Percentiles rank a stretch among this genome's conserved stretches.
Conservation (phyloP, 2,329 filamentous ascomycete species). For the Trichophyton schoenleinii region DNA sequence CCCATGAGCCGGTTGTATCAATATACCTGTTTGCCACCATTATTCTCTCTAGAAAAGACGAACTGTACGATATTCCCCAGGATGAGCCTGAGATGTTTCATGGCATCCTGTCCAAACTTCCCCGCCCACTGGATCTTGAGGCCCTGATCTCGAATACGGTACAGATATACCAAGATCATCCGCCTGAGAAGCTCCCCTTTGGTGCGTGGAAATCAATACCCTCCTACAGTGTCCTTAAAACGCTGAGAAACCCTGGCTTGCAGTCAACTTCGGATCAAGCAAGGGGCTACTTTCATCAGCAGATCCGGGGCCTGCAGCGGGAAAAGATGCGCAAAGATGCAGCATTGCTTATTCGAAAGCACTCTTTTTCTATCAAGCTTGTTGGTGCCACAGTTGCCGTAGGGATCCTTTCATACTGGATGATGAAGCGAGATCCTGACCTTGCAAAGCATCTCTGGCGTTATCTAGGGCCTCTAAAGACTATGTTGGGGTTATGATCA, state of each 20-base stretch:
- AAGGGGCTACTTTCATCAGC: slow-evolving; percentile 52
- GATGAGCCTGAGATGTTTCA: slow-evolving; percentile 91
- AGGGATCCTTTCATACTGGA: slow-evolving; percentile 54
- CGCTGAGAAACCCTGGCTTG: slow-evolving; percentile 47
- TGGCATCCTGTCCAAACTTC: slow-evolving; percentile 74
- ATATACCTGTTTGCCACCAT: slow-evolving; percentile 90
- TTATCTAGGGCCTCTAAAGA: not conserved
- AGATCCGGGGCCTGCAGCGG: slow-evolving; percentile 59
- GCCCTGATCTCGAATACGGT: slow-evolving; percentile 56
- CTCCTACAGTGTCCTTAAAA: slow-evolving; percentile 69
- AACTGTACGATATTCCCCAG: slow-evolving; percentile 69
- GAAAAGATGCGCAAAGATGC: slow-evolving; percentile 46
- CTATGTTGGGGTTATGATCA: not conserved
- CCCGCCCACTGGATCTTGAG: slow-evolving; percentile 68
- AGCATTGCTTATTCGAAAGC: slow-evolving; percentile 44
- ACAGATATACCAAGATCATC: slow-evolving; percentile 50
- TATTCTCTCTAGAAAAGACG: slow-evolving; percentile 63
- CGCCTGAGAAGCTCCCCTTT: slow-evolving; percentile 55
- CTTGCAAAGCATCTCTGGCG: not conserved
- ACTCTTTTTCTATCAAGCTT: slow-evolving; percentile 52
- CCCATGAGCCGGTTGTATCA: slow-evolving; percentile 72
- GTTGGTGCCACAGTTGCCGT: slow-evolving; percentile 54
- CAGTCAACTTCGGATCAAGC: slow-evolving; percentile 55
- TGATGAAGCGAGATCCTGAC: slow-evolving; percentile 40
- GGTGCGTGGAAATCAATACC: slow-evolving; percentile 62